Conservation (phyloP, 2,329 filamentous ascomycete genomes). For the Rachicladosporium sp. region DNA sequence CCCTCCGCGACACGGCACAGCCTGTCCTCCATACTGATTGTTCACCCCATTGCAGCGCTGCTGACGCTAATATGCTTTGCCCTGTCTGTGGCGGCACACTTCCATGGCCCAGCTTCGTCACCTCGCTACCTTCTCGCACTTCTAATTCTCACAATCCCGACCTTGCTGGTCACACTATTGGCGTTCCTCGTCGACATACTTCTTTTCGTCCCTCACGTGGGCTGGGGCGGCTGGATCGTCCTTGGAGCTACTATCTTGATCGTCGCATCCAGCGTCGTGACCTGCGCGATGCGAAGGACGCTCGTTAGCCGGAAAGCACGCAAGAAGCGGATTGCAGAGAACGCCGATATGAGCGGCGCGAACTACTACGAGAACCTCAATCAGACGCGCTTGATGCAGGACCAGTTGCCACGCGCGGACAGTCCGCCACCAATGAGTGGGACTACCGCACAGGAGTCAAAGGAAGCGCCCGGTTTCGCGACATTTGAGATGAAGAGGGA, state of each 20-base stretch:
- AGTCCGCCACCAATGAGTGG: constrained; percentile 40
- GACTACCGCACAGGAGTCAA: constrained; percentile 45
- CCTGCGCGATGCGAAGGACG: constrained; percentile 88
- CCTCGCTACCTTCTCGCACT: constrained; percentile 74
- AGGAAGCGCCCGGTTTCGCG: constrained; percentile 44
- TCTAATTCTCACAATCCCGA: constrained; percentile 75
- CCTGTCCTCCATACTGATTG: constrained; percentile 79
- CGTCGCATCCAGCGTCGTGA: constrained; percentile 67
- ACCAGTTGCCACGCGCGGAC: constrained; percentile 34
- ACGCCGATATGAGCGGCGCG: constrained; percentile 93
- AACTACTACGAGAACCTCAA: constrained; percentile 59
- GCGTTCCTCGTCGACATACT: constrained; percentile 90
- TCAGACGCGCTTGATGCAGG: constrained; percentile 28
- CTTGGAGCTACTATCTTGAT: constrained; percentile 80
- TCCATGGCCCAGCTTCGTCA: constrained; percentile 80
- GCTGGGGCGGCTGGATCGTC: constrained; percentile 90
- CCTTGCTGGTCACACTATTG: constrained; percentile 69
- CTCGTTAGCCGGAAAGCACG: constrained; percentile 86
- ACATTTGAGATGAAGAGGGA: constrained; percentile 52
- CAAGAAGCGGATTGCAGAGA: constrained; percentile 81
- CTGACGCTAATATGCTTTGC: constrained; percentile 75
- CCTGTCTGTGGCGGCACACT: constrained; percentile 68
- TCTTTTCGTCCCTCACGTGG: constrained; percentile 84
- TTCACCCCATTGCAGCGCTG: constrained; percentile 82
- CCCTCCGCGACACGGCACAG: constrained; percentile 53